Evolutionary conservation across 768 basidiomycete species (phyloP).

Genomic region (Podaxis pistillaris): DNA sequence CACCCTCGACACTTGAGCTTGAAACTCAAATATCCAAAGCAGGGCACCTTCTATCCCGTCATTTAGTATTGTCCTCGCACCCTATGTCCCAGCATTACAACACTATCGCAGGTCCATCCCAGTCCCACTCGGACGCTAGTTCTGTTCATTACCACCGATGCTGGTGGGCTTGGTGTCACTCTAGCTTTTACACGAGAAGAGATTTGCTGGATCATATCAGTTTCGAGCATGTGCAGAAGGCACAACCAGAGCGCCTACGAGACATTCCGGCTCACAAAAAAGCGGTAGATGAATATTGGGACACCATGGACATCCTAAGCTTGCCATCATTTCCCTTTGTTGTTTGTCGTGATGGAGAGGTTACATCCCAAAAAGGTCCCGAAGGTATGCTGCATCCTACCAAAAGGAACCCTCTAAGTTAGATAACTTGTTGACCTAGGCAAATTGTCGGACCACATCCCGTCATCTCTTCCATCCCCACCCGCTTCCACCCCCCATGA

Average conservation of each 20-base stretch:
- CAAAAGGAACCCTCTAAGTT: background rate
- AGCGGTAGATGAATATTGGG: slow-evolving; percentile 44
- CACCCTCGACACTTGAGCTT: no score
- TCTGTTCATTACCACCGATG: slow-evolving; percentile 32
- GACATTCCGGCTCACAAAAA: slow-evolving; percentile 44
- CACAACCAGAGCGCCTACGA: slow-evolving; percentile 39
- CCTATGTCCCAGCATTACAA: background rate
- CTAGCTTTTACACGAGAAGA: slow-evolving; percentile 33
- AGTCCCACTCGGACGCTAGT: slow-evolving; percentile 4
- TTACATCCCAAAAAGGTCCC: background rate
- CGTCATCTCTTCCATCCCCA: slow-evolving; percentile 16
- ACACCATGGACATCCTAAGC: slow-evolving; percentile 27
- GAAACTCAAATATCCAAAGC: background rate
- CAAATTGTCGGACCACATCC: background rate
- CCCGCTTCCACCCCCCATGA: slow-evolving; percentile 14
- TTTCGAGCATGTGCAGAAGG: slow-evolving; percentile 43
- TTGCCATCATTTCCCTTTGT: slow-evolving; percentile 2
- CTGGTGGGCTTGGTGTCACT: slow-evolving; percentile 55
- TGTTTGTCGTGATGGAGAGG: background rate
- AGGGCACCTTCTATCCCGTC: background rate
- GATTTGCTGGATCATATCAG: slow-evolving; percentile 46
- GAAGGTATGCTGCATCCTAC: background rate
- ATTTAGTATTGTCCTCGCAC: background rate
- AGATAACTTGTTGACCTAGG: background rate
- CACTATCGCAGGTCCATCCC: background rate